phyloP scores from a whole-genome alignment of 345 rosid genomes.

The Viola odorata region DNA sequence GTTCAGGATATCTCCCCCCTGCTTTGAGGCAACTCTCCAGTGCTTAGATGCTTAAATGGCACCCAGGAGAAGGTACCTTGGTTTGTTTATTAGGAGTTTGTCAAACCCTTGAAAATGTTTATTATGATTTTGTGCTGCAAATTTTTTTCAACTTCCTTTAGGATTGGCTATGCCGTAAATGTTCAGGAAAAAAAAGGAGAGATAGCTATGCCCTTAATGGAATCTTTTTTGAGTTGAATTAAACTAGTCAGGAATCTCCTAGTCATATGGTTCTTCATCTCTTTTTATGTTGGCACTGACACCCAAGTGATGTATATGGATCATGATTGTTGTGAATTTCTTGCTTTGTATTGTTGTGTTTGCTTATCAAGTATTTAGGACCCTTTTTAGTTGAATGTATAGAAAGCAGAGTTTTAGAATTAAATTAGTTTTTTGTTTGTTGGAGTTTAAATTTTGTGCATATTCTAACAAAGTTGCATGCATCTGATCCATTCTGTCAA shows the following conservation, averaged over 20 bases:
- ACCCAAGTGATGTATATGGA: neutral
- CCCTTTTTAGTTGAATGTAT: neutral
- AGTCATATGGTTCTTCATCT: neutral
- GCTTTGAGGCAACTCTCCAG: slow-evolving; percentile 78
- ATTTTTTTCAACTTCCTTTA: neutral
- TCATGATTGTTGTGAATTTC: neutral
- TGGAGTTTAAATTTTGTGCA: slow-evolving; percentile 1
- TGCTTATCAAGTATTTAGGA: neutral
- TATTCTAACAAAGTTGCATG: slow-evolving; percentile 42
- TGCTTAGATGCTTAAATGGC: slow-evolving; percentile 78
- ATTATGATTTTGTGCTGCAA: neutral
- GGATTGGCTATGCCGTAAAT: neutral
- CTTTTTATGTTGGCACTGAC: neutral
- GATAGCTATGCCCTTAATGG: neutral
- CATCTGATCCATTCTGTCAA: slow-evolving; percentile 54
- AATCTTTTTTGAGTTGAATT: neutral
- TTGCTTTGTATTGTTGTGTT: neutral
- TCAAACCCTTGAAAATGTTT: slow-evolving; percentile 29
- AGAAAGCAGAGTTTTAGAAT: neutral
- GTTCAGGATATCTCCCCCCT: slow-evolving; percentile 72
- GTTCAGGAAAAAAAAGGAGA: too few relatives aligned
- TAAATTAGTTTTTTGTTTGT: neutral
- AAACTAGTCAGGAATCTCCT: neutral
- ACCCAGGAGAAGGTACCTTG: slow-evolving; percentile 98
- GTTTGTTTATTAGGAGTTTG: slow-evolving; percentile 64